Base-by-base conservation (phyloP, 352 stramenopile species). In the Globisporangium polare region DNA sequence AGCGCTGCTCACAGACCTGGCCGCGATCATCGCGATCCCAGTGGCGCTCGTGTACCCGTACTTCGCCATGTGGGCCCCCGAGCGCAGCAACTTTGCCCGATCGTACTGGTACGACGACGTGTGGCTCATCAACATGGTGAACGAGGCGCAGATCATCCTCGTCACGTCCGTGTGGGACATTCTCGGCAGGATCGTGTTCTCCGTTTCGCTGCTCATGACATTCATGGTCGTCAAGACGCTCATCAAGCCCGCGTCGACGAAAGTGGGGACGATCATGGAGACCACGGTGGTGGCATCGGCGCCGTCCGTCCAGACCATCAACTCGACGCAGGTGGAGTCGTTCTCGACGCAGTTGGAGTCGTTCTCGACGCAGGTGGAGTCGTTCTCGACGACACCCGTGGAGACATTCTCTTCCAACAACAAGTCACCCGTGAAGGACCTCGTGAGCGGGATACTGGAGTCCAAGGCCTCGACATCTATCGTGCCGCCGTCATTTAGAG, bases 91-190 rank as follows among this genome's bases (percentile, higher is more conserved):
- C 18, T 68, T 77, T 57, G 31, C 43, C 13, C 8, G 22, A 0
- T 10, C 9, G 58, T 58, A 51, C 35, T 66, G 62, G 64, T 67
- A 67, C 27, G 59, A 70, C 20, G 64, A 70, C 26, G 39, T 29
- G 5, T 70, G 64, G 64, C 49, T 70, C 22, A 59, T 66, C 35
- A 66, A 66, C 41, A 66, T 66, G 60, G 50, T 66, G 42, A 66
- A 66, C 45, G 60, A 66, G 51, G 37, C 31, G 15, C 60, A 66
- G 53, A 61, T 66, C 52, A 62, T 66, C 45, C 18, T 66, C 6
- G 43, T 61, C 22, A 60, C 51, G 31, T 66, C 60, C 15, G 35
- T 43, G 31, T 53, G 27, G 31, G 60, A 66, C 22, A 37, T 66
- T 10, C 3, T 45, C 2, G 31, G 13, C 13, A 46, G 43, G 10